phyloP scores from a whole-genome alignment of 441 rosid species.

The Viola pubescens region DNA sequence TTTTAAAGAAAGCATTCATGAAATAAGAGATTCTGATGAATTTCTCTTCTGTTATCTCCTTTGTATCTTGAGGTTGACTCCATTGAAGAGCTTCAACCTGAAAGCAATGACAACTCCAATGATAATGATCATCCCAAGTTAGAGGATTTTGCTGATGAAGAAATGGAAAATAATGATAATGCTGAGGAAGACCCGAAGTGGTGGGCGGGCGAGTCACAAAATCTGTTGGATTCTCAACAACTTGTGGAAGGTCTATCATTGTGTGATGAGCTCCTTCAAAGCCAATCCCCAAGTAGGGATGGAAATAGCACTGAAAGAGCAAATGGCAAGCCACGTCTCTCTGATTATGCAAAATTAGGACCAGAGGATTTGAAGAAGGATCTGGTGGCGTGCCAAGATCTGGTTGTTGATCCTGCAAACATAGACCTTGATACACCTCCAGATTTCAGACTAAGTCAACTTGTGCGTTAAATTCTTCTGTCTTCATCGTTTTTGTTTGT shows the following conservation, averaged over 20 bases:
- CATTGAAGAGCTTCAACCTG: constrained; percentile 31
- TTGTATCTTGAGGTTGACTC: constrained; percentile 22
- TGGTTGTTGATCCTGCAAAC: constrained; percentile 61
- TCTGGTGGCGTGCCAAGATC: constrained; percentile 76
- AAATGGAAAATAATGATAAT: constrained; percentile 24
- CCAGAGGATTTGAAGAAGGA: constrained; percentile 72
- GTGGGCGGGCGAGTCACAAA: constrained; percentile 74
- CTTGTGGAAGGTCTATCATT: constrained; percentile 82
- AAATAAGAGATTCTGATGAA: constrained; percentile 8
- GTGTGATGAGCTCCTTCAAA: constrained; percentile 69
- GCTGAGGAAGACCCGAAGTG: constrained; percentile 61
- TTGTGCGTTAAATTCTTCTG: constrained; percentile 36
- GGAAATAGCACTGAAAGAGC: constrained; percentile 33
- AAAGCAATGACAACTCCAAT: constrained; percentile 18
- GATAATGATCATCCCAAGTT: constrained; percentile 17
- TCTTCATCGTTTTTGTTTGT: background rate
- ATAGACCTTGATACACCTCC: constrained; percentile 89
- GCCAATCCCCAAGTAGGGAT: constrained; percentile 64
- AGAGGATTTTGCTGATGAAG: constrained; percentile 26
- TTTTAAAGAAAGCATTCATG: constrained; percentile 2
- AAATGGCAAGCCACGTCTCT: constrained; percentile 39
- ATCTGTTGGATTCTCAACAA: constrained; percentile 72
- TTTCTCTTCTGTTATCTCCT: background rate
- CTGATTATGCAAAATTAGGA: constrained; percentile 68
- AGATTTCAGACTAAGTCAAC: constrained; percentile 88